Percentiles rank a stretch among this genome's conserved stretches.
Evolutionary conservation across 2,329 filamentous ascomycete species (phyloP).

Genomic region (Pseudogymnoascus sp.): DNA sequence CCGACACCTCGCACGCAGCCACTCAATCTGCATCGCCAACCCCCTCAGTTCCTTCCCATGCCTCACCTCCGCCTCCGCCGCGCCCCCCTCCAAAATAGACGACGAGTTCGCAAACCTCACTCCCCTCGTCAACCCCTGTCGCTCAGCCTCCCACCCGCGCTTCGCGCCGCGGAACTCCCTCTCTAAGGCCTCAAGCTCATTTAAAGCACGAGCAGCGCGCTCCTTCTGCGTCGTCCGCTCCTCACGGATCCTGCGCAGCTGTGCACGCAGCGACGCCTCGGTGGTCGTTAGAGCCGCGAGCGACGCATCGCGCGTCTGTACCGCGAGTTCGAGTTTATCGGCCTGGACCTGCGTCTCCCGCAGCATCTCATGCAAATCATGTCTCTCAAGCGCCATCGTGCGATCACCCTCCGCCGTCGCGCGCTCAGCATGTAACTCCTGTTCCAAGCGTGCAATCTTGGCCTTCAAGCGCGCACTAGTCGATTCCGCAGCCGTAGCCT

Average conservation of each 20-base stretch:
- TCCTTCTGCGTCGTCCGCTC: constrained; percentile 43
- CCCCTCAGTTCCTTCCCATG: constrained; percentile 73
- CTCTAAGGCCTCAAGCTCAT: constrained; percentile 26
- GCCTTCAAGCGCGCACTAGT: constrained; percentile 41
- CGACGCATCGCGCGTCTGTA: constrained; percentile 59
- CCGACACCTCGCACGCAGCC: constrained; percentile 72
- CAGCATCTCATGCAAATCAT: constrained; percentile 51
- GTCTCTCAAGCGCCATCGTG: constrained; percentile 48
- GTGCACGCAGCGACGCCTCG: constrained; percentile 53
- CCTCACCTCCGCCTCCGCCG: constrained; percentile 43
- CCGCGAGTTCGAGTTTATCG: constrained; percentile 63
- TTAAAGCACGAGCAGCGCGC: constrained; percentile 16
- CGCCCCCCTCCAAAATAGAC: constrained; percentile 31
- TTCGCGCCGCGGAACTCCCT: constrained; percentile 31
- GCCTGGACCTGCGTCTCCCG: constrained; percentile 55
- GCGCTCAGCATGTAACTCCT: constrained; percentile 46
- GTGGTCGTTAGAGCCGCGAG: constrained; percentile 48
- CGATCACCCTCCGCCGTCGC: constrained; percentile 48
- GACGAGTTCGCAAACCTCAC: constrained; percentile 33
- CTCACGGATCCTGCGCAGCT: constrained; percentile 61
- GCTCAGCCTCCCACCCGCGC: constrained; percentile 39
- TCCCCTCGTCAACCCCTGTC: constrained; percentile 30
- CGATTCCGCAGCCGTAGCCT: constrained; percentile 35
- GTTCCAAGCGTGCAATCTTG: constrained; percentile 34
- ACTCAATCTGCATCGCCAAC: constrained; percentile 81